A percentile compares a stretch with the other conserved stretches of the same genome.
These are phyloP conservation scores for Ophiostoma quercus DNA, from an alignment of 2,329 filamentous ascomycete genomes.

Conservation along the genomic window DNA sequence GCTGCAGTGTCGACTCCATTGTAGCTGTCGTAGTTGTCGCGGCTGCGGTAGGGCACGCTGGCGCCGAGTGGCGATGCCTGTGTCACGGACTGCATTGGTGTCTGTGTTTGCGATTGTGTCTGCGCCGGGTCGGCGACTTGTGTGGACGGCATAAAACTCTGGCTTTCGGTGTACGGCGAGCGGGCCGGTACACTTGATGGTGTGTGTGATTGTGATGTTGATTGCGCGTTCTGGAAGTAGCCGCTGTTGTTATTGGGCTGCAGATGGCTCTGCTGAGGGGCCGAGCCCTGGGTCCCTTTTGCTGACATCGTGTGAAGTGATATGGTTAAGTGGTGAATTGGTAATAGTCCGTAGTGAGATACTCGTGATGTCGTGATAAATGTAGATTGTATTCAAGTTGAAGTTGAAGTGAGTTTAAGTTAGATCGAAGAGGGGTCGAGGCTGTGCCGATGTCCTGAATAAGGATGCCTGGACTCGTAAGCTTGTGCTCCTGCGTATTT, in stretches of 20 bases:
- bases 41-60: slow-evolving; percentile 12
- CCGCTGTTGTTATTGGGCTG: slow-evolving; percentile 11
- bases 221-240: slow-evolving; percentile 1
- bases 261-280: slow-evolving; percentile 3
- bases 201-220: slow-evolving; percentile 4
- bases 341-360: too few species aligned
- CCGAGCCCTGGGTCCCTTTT: background rate
- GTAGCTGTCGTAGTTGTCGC: slow-evolving; percentile 20
- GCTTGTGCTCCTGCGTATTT: background rate
- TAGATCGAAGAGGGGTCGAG: background rate
- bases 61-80: slow-evolving; percentile 36
- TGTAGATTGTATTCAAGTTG: too few species aligned
- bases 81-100: slow-evolving; percentile 32
- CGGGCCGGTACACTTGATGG: slow-evolving; percentile 19
- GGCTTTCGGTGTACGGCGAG: slow-evolving; percentile 24
- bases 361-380: background rate
- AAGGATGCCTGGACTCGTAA: slow-evolving; percentile 11
- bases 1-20: background rate
- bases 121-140: slow-evolving; percentile 24
- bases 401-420: background rate
- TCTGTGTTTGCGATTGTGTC: slow-evolving; percentile 23
- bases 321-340: too few species aligned
- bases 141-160: slow-evolving; percentile 25
- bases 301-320: too few species aligned
- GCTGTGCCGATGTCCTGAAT: background rate